Conservation (phyloP, 2,329 filamentous ascomycete species). For the Aspergillus oerlinghausenensis region DNA sequence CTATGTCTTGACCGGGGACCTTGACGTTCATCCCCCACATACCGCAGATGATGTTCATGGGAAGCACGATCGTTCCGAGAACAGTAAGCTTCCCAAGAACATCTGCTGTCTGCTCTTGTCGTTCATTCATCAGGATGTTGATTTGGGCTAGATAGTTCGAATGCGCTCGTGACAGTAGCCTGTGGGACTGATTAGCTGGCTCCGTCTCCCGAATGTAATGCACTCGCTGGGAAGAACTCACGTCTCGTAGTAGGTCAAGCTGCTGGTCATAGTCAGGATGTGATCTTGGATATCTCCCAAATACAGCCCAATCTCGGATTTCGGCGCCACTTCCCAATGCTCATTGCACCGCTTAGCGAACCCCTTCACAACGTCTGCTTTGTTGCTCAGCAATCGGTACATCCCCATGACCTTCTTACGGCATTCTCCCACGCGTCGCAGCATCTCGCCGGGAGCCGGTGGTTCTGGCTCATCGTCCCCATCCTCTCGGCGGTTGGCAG, state of each 20-base stretch:
- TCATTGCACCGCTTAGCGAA: slow-evolving; percentile 98
- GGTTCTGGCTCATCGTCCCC: slow-evolving; percentile 15
- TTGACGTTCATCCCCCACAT: slow-evolving; percentile 99
- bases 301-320: slow-evolving; percentile 95
- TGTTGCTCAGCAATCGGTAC: slow-evolving; percentile 88
- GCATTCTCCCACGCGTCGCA: slow-evolving; percentile 86
- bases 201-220: neutral
- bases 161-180: slow-evolving; percentile 84
- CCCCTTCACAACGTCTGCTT: slow-evolving; percentile 98
- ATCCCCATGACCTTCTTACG: slow-evolving; percentile 96
- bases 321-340: slow-evolving; percentile 91
- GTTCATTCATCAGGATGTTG: slow-evolving; percentile 98
- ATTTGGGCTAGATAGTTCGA: slow-evolving; percentile 99
- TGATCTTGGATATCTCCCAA: slow-evolving; percentile 98
- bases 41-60: slow-evolving; percentile 98
- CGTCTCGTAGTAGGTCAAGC: slow-evolving; percentile 94
- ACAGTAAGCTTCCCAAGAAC: slow-evolving; percentile 93
- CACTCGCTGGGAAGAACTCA: slow-evolving; percentile 42
- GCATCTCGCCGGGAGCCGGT: slow-evolving; percentile 69
- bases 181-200: slow-evolving; percentile 33
- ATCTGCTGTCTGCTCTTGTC: slow-evolving; percentile 91
- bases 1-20: slow-evolving; percentile 84
- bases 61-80: slow-evolving; percentile 90
- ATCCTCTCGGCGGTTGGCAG: slow-evolving; percentile 36
- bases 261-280: slow-evolving; percentile 97